phyloP scores from a whole-genome alignment of 257 asterid species.

The Petrea volubilis region DNA sequence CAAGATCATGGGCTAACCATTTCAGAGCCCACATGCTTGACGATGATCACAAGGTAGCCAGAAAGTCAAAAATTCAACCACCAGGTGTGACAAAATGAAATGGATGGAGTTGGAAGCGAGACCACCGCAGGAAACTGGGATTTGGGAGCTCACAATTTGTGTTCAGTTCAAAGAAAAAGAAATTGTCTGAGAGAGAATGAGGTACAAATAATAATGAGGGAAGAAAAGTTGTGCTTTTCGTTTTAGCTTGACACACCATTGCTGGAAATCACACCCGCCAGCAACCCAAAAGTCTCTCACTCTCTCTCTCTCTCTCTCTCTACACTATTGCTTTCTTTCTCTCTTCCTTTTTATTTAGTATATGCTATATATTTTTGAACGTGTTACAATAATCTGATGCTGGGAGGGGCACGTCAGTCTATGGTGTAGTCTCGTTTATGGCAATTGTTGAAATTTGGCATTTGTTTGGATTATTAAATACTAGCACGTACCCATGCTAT shows the following conservation, averaged over 20 bases:
- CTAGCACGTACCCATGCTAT: no score
- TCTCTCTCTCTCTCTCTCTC: not conserved
- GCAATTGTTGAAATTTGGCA: no score
- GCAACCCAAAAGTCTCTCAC: slow-evolving; percentile 30
- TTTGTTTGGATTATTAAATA: no score
- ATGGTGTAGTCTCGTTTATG: no score
- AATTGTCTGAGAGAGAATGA: slow-evolving; percentile 6
- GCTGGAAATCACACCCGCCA: slow-evolving; percentile 49
- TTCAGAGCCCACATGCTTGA: not conserved
- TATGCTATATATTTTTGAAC: no score
- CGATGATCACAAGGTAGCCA: not conserved
- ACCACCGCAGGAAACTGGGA: not conserved
- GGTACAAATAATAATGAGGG: slow-evolving; percentile 35
- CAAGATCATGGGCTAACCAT: not conserved
- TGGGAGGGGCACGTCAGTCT: no score
- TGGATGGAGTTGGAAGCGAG: slow-evolving; percentile 11
- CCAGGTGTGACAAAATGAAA: slow-evolving; percentile 7
- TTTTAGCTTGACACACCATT: slow-evolving; percentile 57
- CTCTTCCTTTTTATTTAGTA: not conserved
- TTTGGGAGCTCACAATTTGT: slow-evolving; percentile 8
- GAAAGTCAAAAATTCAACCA: not conserved
- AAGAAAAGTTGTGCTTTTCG: slow-evolving; percentile 43
- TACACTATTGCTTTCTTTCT: not conserved
- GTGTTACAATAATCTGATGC: not conserved
- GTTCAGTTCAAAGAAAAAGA: slow-evolving; percentile 11